These are phyloP conservation scores for Hyphopichia wangnamkhiaoensis DNA, from an alignment of 1,139 yeast genomes.

Conservation along the genomic window DNA sequence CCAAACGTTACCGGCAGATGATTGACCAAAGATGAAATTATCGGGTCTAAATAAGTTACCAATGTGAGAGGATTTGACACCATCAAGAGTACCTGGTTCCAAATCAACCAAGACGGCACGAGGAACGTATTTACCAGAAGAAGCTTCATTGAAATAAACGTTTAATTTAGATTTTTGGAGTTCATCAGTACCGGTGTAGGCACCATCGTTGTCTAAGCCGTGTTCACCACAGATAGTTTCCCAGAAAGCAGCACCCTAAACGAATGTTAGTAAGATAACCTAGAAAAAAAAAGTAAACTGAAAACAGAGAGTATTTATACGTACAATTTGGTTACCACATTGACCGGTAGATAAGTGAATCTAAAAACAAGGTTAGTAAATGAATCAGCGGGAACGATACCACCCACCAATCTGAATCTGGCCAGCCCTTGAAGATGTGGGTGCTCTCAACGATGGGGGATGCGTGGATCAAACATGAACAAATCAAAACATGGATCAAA, in stretches of 20 bases:
- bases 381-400: neutral
- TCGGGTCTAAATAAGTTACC: constrained; percentile 91
- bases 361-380: constrained; percentile 40
- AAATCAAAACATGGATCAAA: no score
- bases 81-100: constrained; percentile 92
- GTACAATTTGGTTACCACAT: constrained; percentile 97
- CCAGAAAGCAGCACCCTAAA: constrained; percentile 93
- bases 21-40: constrained; percentile 83
- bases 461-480: no score
- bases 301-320: constrained; percentile 24
- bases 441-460: no score
- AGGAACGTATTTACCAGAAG: constrained; percentile 85
- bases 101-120: constrained; percentile 90
- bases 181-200: constrained; percentile 67
- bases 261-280: constrained; percentile 26
- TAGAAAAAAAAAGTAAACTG: neutral
- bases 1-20: constrained; percentile 95
- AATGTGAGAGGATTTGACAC: constrained; percentile 71
- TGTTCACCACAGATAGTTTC: constrained; percentile 97
- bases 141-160: constrained; percentile 60
- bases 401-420: no score
- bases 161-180: constrained; percentile 60
- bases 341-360: constrained; percentile 97
- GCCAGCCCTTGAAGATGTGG: no score
- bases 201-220: constrained; percentile 85